Conservation (phyloP, 2,329 filamentous ascomycete species). For the Aspergillus spinulosporus region DNA sequence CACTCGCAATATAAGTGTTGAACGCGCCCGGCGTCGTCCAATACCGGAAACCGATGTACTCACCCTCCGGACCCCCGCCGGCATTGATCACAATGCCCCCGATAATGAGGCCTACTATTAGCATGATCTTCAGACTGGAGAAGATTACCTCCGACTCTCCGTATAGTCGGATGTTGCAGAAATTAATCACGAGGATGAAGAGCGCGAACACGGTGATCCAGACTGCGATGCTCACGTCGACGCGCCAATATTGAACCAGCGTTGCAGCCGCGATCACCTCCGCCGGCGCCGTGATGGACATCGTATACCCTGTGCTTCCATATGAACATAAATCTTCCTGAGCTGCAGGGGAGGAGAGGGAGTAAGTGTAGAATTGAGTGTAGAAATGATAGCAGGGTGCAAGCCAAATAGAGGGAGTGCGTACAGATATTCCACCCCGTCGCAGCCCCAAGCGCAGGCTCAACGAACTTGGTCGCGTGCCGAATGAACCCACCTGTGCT, state of each 20-base stretch:
- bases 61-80: slow-evolving; percentile 20
- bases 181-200: not conserved
- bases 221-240: slow-evolving; percentile 1
- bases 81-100: slow-evolving; percentile 16
- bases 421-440: slow-evolving; percentile 3
- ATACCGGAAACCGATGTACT: slow-evolving; percentile 20
- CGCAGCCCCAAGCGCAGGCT: not conserved
- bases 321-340: no score
- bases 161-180: slow-evolving; percentile 4
- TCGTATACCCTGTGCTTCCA: not conserved
- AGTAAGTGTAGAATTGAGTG: no score
- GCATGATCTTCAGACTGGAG: slow-evolving; percentile 20
- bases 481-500: slow-evolving; percentile 41
- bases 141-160: slow-evolving; percentile 22
- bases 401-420: no score
- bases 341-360: no score
- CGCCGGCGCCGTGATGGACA: not conserved
- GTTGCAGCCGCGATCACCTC: slow-evolving; percentile 5
- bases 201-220: not conserved
- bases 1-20: slow-evolving; percentile 15
- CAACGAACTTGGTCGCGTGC: slow-evolving; percentile 20
- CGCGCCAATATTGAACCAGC: slow-evolving; percentile 6
- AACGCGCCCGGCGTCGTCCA: slow-evolving; percentile 22
- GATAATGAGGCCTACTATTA: slow-evolving; percentile 24
- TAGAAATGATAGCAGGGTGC: no score